Base-by-base conservation (phyloP, 257 asterid genomes). In the Plectranthus barbatus region DNA sequence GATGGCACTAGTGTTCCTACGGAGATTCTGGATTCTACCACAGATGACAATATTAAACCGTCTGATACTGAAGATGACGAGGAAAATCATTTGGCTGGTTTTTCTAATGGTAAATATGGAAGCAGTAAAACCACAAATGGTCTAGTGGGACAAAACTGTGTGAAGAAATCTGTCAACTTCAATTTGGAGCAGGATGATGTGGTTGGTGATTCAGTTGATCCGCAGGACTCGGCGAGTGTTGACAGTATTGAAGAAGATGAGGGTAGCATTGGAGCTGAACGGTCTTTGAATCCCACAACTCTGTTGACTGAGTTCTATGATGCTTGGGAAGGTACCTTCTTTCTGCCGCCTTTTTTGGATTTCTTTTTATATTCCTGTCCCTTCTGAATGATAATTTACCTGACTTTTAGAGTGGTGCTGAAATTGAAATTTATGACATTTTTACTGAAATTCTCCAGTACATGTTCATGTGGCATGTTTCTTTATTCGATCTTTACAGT, bases 251-350 rank as follows among this genome's bases (percentile, higher is more conserved):
- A 81, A 66, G 95, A 83, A 49, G 77, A 80, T 73, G 93, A 84
- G 67, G 76, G 70, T 57, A 80, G 57, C 62, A 69, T 74, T 71
- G 87, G 69, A 63, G 67, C 67, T 1, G 91, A 83, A 48, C 78
- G 72, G 37, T 65, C 76, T 56, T 31, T 75, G 58, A 82, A 71
- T 81, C 61, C 76, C 11, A 47, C 79, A 14, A 74, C 94, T 34
- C 86, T 93, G 3, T 2, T 67, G 49, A 76, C 91, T 14, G 97
- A 87, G 78, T 90, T 87, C 80, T 93, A 82, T 72, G 99, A 93
- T 84, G 99, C 99, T 52, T 93, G 95, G 97, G 99, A 93, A 83
- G 99, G 99, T 93, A 71, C 61, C 66, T 67, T 53, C 65, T 62
- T 77, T 20, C 47, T 69, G 37, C 58, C 49, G 36, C 7, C 56